Percentiles rank a stretch among this genome's conserved stretches.
Evolutionary conservation across 352 stramenopile species (phyloP).

Genomic region (Elongisporangium prolatum): DNA sequence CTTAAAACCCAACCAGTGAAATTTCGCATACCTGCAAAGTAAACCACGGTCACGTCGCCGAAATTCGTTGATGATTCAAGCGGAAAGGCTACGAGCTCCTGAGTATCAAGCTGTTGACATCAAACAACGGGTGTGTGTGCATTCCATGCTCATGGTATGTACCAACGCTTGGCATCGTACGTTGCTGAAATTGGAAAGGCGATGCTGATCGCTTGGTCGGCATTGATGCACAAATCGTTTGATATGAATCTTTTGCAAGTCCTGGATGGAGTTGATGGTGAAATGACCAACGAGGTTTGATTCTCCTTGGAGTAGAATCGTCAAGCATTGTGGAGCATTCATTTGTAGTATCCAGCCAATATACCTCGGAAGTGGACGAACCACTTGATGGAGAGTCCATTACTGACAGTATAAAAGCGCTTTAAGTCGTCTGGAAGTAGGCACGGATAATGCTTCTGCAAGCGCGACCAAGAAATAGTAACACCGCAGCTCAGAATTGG

Average conservation of each 20-base stretch:
- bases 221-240: conserved; percentile 31
- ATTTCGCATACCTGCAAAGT: conserved; percentile 5
- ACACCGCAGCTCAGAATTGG: background rate
- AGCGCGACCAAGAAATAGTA: background rate
- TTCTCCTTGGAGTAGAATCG: conserved; percentile 20
- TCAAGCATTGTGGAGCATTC: background rate
- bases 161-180: background rate
- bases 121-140: background rate
- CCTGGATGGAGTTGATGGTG: conserved; percentile 49
- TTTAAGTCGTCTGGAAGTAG: conserved; percentile 58
- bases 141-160: background rate
- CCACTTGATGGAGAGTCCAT: conserved; percentile 73
- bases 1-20: conserved; percentile 1
- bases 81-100: background rate
- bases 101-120: background rate
- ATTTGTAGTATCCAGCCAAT: background rate
- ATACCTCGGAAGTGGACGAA: conserved; percentile 47
- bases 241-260: conserved; percentile 38
- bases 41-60: conserved; percentile 1
- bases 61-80: background rate
- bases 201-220: conserved; percentile 31
- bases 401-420: conserved; percentile 62
- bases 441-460: conserved; percentile 52
- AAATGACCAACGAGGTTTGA: conserved; percentile 62
- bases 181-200: conserved; percentile 17